These are phyloP conservation scores for Trichophyton schoenleinii DNA, from an alignment of 2,329 filamentous ascomycete species.

Conservation along the genomic window DNA sequence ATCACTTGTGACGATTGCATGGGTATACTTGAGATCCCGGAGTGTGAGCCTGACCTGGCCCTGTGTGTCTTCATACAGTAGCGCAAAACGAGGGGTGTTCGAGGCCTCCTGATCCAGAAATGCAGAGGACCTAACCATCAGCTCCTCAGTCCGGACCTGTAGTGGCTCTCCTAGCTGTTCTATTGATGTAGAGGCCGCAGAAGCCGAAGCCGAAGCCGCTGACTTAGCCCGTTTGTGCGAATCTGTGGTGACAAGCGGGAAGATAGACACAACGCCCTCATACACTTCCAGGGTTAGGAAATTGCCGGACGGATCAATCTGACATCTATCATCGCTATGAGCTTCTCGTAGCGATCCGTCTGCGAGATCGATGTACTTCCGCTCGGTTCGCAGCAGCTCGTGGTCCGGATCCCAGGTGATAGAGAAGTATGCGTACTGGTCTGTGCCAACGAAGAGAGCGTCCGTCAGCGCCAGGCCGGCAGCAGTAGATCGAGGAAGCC, in stretches of 20 bases:
- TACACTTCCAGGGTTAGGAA: slow-evolving; percentile 57
- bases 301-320: slow-evolving; percentile 66
- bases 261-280: slow-evolving; percentile 53
- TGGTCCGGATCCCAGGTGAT: slow-evolving; percentile 60
- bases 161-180: slow-evolving; percentile 45
- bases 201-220: slow-evolving; percentile 19
- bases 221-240: slow-evolving; percentile 28
- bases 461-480: slow-evolving; percentile 55
- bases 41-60: slow-evolving; percentile 44
- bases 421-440: slow-evolving; percentile 83
- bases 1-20: slow-evolving; percentile 34
- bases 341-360: slow-evolving; percentile 56
- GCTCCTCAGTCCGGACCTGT: slow-evolving; percentile 51
- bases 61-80: slow-evolving; percentile 53
- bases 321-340: slow-evolving; percentile 68
- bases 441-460: slow-evolving; percentile 83
- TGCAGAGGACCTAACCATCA: slow-evolving; percentile 53
- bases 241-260: slow-evolving; percentile 41
- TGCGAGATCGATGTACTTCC: slow-evolving; percentile 47
- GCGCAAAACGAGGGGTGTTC: slow-evolving; percentile 47
- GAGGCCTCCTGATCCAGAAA: slow-evolving; percentile 47
- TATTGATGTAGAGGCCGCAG: slow-evolving; percentile 28
- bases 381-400: slow-evolving; percentile 43
- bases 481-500: slow-evolving; percentile 42
- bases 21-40: slow-evolving; percentile 42